Conservation (phyloP, 2,329 filamentous ascomycete genomes). For the Chrysoporthe deuterocubensis region DNA sequence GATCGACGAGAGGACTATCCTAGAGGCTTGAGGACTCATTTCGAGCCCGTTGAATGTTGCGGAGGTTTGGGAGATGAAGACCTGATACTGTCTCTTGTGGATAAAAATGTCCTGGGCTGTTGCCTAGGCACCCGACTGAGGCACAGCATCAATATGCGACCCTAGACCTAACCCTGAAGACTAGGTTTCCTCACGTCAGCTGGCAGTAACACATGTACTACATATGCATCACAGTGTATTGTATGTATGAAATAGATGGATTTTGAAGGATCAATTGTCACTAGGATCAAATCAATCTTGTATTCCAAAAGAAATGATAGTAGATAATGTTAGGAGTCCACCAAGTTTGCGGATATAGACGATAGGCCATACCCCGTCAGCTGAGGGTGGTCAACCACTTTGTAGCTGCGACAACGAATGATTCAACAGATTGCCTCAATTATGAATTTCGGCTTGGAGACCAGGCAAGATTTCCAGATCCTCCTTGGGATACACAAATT, state of each 20-base stretch:
- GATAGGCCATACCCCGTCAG: background rate
- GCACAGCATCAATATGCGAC: background rate
- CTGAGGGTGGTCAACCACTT: background rate
- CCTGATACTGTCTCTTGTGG: background rate
- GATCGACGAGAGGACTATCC: background rate
- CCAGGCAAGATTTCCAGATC: slow-evolving; percentile 48
- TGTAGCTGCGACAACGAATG: background rate
- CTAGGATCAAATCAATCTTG: background rate
- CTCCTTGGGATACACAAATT: slow-evolving; percentile 40
- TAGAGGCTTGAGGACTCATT: background rate
- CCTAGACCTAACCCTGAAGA: too few species aligned
- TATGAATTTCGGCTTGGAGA: slow-evolving; percentile 45
- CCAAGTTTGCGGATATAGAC: background rate
- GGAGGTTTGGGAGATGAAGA: background rate
- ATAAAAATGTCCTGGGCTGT: background rate
- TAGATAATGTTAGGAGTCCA: too few species aligned
- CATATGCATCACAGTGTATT: background rate
- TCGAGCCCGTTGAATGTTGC: background rate
- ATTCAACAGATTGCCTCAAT: slow-evolving; percentile 25
- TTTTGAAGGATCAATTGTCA: background rate
- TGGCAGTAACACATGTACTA: background rate
- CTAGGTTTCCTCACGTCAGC: too few species aligned
- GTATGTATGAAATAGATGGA: background rate
- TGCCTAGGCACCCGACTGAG: background rate
- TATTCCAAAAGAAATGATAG: too few species aligned